A percentile compares a stretch with the other conserved stretches of the same genome.
Conservation (phyloP, 1,284 basidiomycete genomes). For the Polyporus tsugae region DNA sequence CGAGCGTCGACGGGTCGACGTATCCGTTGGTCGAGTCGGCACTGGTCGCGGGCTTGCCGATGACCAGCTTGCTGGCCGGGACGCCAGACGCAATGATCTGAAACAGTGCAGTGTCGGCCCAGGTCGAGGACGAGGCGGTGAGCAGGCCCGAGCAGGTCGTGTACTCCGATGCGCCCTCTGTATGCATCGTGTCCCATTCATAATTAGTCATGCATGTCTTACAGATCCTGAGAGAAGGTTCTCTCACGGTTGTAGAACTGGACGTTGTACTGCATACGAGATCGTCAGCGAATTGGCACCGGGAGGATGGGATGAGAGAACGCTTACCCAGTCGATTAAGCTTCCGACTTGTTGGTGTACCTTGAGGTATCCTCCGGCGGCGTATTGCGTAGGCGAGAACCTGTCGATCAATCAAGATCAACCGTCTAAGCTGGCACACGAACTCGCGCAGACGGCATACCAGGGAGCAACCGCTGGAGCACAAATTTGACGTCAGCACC, state of each 20-base stretch:
- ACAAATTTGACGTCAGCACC: conserved; percentile 2
- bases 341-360: conserved; percentile 64
- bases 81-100: conserved; percentile 68
- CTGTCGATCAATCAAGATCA: conserved; percentile 35
- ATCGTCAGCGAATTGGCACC: background rate
- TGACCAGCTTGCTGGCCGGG: conserved; percentile 56
- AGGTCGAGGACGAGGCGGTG: conserved; percentile 57
- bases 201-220: background rate
- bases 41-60: conserved; percentile 68
- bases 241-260: conserved; percentile 69
- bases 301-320: background rate
- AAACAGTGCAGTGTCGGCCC: conserved; percentile 62
- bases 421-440: no score
- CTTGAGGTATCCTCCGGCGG: conserved; percentile 67
- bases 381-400: conserved; percentile 60
- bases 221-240: background rate
- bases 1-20: conserved; percentile 59
- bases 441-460: conserved; percentile 34
- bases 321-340: conserved; percentile 49
- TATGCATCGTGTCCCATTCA: background rate
- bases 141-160: conserved; percentile 64
- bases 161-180: conserved; percentile 66
- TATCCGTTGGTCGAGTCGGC: conserved; percentile 67
- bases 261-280: conserved; percentile 50
- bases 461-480: conserved; percentile 59